These are phyloP conservation scores for Ramularia endophylla DNA, from an alignment of 2,329 filamentous ascomycete species.

Conservation along the genomic window DNA sequence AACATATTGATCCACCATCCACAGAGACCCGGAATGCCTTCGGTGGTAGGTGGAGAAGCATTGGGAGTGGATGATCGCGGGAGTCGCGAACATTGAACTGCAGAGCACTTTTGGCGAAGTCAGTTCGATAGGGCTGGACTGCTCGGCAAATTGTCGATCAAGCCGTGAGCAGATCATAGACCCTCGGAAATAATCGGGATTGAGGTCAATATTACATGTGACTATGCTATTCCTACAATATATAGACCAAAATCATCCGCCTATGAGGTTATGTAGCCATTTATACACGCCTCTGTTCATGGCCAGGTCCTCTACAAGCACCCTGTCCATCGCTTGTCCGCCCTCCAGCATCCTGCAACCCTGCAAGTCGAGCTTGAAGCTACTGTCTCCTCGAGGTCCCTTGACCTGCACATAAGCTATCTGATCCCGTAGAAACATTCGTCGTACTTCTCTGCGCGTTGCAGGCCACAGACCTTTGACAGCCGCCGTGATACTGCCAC, in stretches of 20 bases:
- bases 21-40: slow-evolving; percentile 5
- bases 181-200: too few species aligned
- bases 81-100: too few species aligned
- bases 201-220: too few species aligned
- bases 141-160: too few species aligned
- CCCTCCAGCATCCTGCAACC: slow-evolving; percentile 20
- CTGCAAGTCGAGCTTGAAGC: slow-evolving; percentile 27
- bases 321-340: slow-evolving; percentile 13
- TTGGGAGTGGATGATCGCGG: background rate
- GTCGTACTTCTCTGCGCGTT: slow-evolving; percentile 14
- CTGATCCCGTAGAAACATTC: slow-evolving; percentile 25
- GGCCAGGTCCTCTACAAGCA: background rate
- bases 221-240: too few species aligned
- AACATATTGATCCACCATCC: slow-evolving; percentile 21
- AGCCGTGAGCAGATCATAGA: too few species aligned
- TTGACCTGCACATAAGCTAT: slow-evolving; percentile 21
- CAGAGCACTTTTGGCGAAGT: too few species aligned
- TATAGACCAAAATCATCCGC: too few species aligned
- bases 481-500: slow-evolving; percentile 1
- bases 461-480: slow-evolving; percentile 8
- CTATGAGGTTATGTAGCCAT: too few species aligned
- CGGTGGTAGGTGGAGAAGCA: slow-evolving; percentile 10
- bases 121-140: too few species aligned
- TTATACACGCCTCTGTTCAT: too few species aligned
- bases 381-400: slow-evolving; percentile 13